These are phyloP conservation scores for Pythium sukuiense DNA, from an alignment of 352 stramenopile species.

Conservation along the genomic window DNA sequence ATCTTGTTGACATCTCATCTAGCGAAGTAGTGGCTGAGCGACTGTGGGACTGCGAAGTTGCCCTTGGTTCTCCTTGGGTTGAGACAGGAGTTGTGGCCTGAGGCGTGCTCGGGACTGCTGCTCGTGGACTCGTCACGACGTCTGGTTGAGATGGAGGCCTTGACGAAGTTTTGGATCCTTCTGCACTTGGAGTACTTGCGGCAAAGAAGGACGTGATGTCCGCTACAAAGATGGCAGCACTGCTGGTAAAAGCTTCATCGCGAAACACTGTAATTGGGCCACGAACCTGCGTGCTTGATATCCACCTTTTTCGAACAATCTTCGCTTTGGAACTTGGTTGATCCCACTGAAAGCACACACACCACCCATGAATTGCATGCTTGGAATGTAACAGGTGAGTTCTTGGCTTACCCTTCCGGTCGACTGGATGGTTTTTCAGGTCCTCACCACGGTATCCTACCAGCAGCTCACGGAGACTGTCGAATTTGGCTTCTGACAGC, in stretches of 20 bases:
- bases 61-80: neutral
- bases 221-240: constrained; percentile 24
- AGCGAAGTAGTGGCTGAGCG: neutral
- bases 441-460: constrained; percentile 46
- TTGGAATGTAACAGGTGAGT: neutral
- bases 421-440: constrained; percentile 77
- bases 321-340: constrained; percentile 72
- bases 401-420: constrained; percentile 52
- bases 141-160: neutral
- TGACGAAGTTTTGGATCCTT: neutral
- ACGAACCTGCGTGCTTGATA: constrained; percentile 68
- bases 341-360: constrained; percentile 45
- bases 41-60: constrained; percentile 3
- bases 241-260: too few species aligned
- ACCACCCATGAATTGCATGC: neutral
- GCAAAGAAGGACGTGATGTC: constrained; percentile 75
- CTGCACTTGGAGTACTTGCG: neutral
- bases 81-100: neutral
- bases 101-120: neutral
- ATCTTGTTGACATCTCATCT: neutral
- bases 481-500: constrained; percentile 67
- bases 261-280: too few species aligned
- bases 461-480: constrained; percentile 54
- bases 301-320: constrained; percentile 74
- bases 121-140: neutral